phyloP scores from a whole-genome alignment of 2,329 filamentous ascomycete species.

The Fusarium zealandicum region DNA sequence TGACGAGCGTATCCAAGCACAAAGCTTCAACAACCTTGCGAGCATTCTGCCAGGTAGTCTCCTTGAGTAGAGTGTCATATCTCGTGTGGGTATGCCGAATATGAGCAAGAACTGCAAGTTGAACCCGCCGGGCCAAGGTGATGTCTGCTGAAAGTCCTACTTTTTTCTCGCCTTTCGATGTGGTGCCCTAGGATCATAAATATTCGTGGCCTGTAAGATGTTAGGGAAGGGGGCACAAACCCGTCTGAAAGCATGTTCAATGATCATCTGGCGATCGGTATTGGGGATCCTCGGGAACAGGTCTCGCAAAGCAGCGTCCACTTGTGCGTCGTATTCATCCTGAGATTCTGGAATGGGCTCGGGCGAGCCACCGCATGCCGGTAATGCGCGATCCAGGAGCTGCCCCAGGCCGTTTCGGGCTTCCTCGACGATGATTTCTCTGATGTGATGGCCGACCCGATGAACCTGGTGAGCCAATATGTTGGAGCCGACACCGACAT shows the following conservation, averaged over 20 bases:
- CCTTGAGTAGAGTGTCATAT: slow-evolving; percentile 67
- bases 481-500: slow-evolving; percentile 45
- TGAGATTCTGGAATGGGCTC: slow-evolving; percentile 68
- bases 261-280: slow-evolving; percentile 67
- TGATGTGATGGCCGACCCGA: slow-evolving; percentile 67
- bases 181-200: slow-evolving; percentile 52
- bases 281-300: slow-evolving; percentile 71
- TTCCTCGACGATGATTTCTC: slow-evolving; percentile 65
- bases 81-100: slow-evolving; percentile 72
- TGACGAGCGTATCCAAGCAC: slow-evolving; percentile 70
- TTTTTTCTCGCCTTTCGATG: slow-evolving; percentile 60
- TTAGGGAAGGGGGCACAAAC: slow-evolving; percentile 49
- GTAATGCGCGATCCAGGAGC: slow-evolving; percentile 32
- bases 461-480: slow-evolving; percentile 61
- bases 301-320: slow-evolving; percentile 67
- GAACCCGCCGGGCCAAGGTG: slow-evolving; percentile 66
- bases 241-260: slow-evolving; percentile 69
- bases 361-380: slow-evolving; percentile 47
- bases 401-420: slow-evolving; percentile 49
- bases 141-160: slow-evolving; percentile 65
- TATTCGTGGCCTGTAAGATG: slow-evolving; percentile 14
- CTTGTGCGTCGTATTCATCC: slow-evolving; percentile 66
- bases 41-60: slow-evolving; percentile 66
- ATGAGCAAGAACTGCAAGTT: slow-evolving; percentile 70
- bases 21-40: slow-evolving; percentile 66